Base-by-base conservation (phyloP, 2,329 filamentous ascomycete species). In the Dothideomycetidae sp. region DNA sequence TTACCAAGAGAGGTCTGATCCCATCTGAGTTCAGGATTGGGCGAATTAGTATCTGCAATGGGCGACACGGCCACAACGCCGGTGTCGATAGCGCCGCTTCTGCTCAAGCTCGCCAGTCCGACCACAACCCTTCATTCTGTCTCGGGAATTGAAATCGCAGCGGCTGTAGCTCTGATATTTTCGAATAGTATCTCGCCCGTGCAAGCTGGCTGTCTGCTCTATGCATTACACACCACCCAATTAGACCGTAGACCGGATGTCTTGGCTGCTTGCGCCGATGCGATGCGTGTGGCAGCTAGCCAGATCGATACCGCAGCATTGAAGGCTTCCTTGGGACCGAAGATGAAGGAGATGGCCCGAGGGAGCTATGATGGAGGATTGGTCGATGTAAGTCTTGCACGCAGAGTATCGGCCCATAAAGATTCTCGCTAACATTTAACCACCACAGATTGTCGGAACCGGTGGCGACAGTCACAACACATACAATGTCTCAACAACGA, bases 381-480 rank as follows among this genome's bases (percentile, higher is more conserved):
- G n/a, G 21, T 26, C n/a, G 21, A 26, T 55, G 84, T 92, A 66
- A 62, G 78, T 32, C 29, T 4, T n/a, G 2, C 9, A 15, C 23
- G 15, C 0, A 5, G 3, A 31, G 12, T 14, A 12, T 29, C 4
- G 16, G n/a, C 13, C 2, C 9, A 15, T 28, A 15, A 1, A 5
- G 3, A 31, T 13, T 14, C 17, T 29, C 4, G 16, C 29, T n/a
- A 16, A 38, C 36, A 5, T 12, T 19, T 18, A 31, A 17, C 45
- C 75, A 71, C 77, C 86, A 56, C 90, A 98, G 58, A 96, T 98
- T 56, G 90, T 98, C 41, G 90, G 90, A 48, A 98, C 90, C 5
- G 90, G 90, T 47, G 90, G 90, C 53, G 90, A 98, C 63, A 79
- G 81, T 13, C 86, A 96, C 68, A 84, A 93, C 59, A 98, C 90